Evolutionary conservation across 2,329 filamentous ascomycete species (phyloP).

Genomic region (Nannizzia gypsea): DNA sequence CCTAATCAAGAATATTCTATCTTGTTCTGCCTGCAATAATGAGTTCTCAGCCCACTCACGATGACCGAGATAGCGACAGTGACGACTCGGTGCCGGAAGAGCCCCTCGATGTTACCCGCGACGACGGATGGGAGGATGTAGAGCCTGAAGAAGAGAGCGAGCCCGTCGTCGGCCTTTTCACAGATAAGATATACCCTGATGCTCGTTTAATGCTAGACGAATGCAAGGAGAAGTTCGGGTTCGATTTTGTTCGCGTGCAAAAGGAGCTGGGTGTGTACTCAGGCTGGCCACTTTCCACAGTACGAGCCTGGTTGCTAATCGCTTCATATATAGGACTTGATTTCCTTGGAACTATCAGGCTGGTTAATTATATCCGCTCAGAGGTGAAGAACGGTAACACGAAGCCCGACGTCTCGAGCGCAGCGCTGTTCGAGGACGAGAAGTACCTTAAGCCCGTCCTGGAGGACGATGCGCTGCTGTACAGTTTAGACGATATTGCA

Average conservation of each 20-base stretch:
- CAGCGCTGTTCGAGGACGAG: slow-evolving; percentile 59
- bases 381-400: slow-evolving; percentile 36
- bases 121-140: slow-evolving; percentile 47
- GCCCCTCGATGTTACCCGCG: slow-evolving; percentile 34
- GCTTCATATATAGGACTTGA: slow-evolving; percentile 45
- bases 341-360: slow-evolving; percentile 60
- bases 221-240: slow-evolving; percentile 53
- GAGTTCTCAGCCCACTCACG: not conserved
- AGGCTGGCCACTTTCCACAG: not conserved
- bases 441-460: slow-evolving; percentile 71
- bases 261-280: slow-evolving; percentile 37
- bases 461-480: slow-evolving; percentile 79
- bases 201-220: slow-evolving; percentile 54
- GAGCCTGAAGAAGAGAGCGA: slow-evolving; percentile 54
- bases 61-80: slow-evolving; percentile 12
- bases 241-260: slow-evolving; percentile 54
- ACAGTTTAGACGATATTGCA: slow-evolving; percentile 69
- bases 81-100: slow-evolving; percentile 20
- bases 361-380: slow-evolving; percentile 56
- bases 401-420: slow-evolving; percentile 47
- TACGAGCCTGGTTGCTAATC: slow-evolving; percentile 2
- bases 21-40: not conserved
- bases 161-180: slow-evolving; percentile 55
- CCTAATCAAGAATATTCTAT: not conserved
- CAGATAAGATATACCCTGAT: slow-evolving; percentile 53